These are phyloP conservation scores for Pisolithus sp. DNA, from an alignment of 768 basidiomycete species.

Conservation along the genomic window DNA sequence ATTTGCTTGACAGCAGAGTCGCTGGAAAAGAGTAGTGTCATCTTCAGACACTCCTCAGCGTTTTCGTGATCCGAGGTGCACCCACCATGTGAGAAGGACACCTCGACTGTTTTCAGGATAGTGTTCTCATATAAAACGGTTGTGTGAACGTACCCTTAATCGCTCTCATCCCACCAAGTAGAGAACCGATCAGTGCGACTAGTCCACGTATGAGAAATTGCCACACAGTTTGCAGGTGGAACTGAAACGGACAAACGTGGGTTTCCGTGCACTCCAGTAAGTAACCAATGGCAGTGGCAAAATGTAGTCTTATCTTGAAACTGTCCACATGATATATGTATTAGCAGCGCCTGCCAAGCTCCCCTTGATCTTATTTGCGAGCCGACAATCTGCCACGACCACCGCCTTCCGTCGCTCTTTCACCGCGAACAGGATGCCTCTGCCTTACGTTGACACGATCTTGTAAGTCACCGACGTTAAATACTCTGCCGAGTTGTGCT, in stretches of 20 bases:
- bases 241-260: not conserved
- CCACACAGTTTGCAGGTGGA: no score
- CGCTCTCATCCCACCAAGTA: constrained; percentile 43
- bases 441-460: constrained; percentile 7
- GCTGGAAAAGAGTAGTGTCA: constrained; percentile 32
- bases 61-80: not conserved
- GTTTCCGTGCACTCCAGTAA: not conserved
- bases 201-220: constrained; percentile 11
- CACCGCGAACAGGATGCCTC: constrained; percentile 6
- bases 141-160: constrained; percentile 45
- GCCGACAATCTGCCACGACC: constrained; percentile 1
- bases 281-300: not conserved
- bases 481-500: not conserved
- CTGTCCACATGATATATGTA: constrained; percentile 2
- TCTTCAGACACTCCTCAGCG: not conserved
- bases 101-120: constrained; percentile 32
- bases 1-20: constrained; percentile 90
- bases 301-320: not conserved
- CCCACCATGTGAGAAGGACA: constrained; percentile 62
- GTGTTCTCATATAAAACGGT: constrained; percentile 3
- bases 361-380: not conserved
- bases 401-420: constrained; percentile 1
- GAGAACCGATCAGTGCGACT: not conserved
- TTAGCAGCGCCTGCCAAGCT: constrained; percentile 3
- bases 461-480: constrained; percentile 12